Evolutionary conservation across 2,329 filamentous ascomycete species (phyloP).

Genomic region (Cladosporium sp.): DNA sequence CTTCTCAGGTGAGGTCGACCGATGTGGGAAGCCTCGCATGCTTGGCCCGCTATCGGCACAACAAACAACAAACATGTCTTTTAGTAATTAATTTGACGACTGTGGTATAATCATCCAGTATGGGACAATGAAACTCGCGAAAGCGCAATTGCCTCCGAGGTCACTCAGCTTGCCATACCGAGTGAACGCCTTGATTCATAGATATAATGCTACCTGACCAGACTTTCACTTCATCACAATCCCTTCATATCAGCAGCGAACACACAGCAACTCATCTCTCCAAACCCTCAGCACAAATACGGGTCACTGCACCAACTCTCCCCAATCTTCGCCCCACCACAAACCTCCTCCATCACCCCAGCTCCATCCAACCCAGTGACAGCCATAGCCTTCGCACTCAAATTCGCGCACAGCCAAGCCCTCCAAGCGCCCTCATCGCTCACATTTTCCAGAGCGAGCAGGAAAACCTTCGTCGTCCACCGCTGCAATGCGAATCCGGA

Average conservation of each 20-base stretch:
- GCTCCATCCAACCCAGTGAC: constrained; percentile 28
- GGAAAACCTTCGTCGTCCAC: constrained; percentile 25
- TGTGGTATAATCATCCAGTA: not conserved
- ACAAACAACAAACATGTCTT: not conserved
- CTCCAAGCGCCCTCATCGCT: constrained; percentile 25
- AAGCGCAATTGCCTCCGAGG: not conserved
- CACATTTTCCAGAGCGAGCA: constrained; percentile 25
- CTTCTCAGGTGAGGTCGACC: not conserved
- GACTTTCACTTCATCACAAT: not conserved
- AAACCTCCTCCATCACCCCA: constrained; percentile 19
- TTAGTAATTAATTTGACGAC: not conserved
- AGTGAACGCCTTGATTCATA: not conserved
- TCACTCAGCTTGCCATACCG: not conserved
- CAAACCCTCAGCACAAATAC: not conserved
- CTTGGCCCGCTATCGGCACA: not conserved
- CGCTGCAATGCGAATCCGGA: constrained; percentile 21
- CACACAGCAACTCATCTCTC: not conserved
- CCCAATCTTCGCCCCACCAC: not conserved
- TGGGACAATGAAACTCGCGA: no score
- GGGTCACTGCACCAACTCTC: not conserved
- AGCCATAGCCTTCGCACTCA: constrained; percentile 26
- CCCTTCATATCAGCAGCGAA: not conserved
- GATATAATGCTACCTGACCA: not conserved
- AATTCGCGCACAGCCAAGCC: constrained; percentile 25
- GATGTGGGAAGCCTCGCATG: not conserved